phyloP scores from a whole-genome alignment of 257 asterid genomes.

The Solanum ossicruentum region DNA sequence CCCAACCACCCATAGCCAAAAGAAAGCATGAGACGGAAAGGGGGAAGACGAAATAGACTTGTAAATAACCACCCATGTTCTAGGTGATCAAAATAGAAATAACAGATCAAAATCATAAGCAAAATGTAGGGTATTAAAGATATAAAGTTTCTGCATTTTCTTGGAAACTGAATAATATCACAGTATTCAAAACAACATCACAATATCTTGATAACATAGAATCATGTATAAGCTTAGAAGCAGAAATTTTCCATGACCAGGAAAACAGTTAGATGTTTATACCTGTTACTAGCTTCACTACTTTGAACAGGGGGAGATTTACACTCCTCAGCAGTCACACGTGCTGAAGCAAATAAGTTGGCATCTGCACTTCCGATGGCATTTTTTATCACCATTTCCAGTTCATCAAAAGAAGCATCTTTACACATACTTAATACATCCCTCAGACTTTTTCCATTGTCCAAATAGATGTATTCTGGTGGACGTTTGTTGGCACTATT shows the following conservation, averaged over 20 bases:
- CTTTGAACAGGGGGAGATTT: constrained; percentile 18
- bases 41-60: background rate
- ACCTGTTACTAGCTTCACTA: constrained; percentile 37
- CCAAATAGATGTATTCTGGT: constrained; percentile 63
- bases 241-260: background rate
- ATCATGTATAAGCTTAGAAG: background rate
- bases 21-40: background rate
- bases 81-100: background rate
- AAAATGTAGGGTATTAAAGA: background rate
- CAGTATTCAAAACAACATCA: background rate
- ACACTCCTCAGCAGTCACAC: constrained; percentile 26
- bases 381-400: constrained; percentile 40
- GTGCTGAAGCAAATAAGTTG: constrained; percentile 23
- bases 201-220: background rate
- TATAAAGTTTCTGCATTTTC: background rate
- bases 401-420: constrained; percentile 28
- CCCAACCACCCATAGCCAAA: background rate
- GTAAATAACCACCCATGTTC: background rate
- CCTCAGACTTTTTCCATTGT: constrained; percentile 58
- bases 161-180: background rate
- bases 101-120: background rate
- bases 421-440: constrained; percentile 70
- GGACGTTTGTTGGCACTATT: constrained; percentile 69
- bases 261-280: background rate
- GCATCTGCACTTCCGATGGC: constrained; percentile 37